Conservation (phyloP, 192 early-diverging fungal genomes). For the Hyaloraphidium curvatum region DNA sequence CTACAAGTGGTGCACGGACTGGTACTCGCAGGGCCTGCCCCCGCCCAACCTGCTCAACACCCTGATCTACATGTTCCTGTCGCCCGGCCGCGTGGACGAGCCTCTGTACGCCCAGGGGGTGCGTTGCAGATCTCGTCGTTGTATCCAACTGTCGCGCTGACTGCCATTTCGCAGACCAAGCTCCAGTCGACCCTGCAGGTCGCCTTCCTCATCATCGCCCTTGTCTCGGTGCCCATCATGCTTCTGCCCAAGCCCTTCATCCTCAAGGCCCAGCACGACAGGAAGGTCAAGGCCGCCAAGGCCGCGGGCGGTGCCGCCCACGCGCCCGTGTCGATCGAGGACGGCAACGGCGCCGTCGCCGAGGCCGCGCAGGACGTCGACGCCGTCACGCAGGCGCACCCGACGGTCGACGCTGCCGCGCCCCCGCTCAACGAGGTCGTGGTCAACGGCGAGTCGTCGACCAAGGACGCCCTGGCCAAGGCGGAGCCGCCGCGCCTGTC, state of each 20-base stretch:
- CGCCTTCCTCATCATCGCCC: constrained; percentile 56
- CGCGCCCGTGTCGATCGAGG: background rate
- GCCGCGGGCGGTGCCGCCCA: background rate
- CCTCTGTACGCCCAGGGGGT: constrained; percentile 51
- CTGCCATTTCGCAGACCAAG: constrained; percentile 37
- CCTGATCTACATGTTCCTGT: constrained; percentile 83
- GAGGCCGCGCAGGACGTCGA: background rate
- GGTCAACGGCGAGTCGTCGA: no score
- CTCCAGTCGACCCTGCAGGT: constrained; percentile 63
- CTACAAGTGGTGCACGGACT: constrained; percentile 86
- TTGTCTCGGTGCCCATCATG: constrained; percentile 95
- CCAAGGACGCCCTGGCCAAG: no score
- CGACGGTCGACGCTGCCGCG: background rate
- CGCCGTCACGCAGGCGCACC: background rate
- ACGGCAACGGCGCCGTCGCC: background rate
- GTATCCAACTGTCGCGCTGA: constrained; percentile 94
- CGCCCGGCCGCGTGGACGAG: constrained; percentile 76
- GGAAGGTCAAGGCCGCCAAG: constrained; percentile 6
- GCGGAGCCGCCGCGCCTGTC: no score
- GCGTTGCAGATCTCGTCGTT: constrained; percentile 95
- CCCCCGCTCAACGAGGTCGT: no score
- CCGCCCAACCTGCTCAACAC: background rate
- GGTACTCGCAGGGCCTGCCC: constrained; percentile 40
- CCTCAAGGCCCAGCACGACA: constrained; percentile 60
- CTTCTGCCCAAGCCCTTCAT: constrained; percentile 78